Percentiles rank a stretch among this genome's conserved stretches.
Evolutionary conservation across 2,329 filamentous ascomycete genomes (phyloP).

Genomic region (Claviceps sp.): DNA sequence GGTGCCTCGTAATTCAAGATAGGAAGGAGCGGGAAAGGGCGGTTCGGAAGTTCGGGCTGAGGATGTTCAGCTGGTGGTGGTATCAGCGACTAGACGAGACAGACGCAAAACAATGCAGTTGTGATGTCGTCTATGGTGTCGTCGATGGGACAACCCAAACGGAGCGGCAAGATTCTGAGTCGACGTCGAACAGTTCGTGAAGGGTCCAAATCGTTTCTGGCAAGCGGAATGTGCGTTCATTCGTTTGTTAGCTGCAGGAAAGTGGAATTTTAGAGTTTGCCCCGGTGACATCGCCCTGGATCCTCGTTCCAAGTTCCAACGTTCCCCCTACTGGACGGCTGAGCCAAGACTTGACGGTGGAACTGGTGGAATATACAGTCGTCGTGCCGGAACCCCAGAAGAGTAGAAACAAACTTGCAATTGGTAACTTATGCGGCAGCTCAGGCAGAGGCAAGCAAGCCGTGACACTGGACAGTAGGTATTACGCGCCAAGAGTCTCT

Average conservation of each 20-base stretch:
- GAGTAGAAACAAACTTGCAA: too few relatives aligned
- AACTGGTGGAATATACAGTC: too few relatives aligned
- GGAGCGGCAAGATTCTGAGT: background rate
- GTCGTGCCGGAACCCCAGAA: too few relatives aligned
- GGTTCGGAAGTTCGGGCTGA: background rate
- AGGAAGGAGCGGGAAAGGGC: background rate
- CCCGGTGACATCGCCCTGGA: background rate
- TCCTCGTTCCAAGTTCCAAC: background rate
- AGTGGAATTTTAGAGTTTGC: background rate
- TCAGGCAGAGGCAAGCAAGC: background rate
- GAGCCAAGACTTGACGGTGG: background rate
- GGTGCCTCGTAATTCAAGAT: background rate
- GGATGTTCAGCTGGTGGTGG: background rate
- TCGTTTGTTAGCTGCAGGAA: background rate
- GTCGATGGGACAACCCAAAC: background rate
- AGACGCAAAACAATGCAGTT: background rate
- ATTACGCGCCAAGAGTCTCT: background rate
- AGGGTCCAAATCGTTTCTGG: background rate
- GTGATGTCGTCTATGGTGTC: background rate
- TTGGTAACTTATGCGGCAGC: background rate
- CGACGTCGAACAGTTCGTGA: background rate
- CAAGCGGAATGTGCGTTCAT: background rate
- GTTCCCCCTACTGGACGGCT: background rate
- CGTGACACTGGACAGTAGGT: background rate
- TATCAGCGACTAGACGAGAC: background rate